Evolutionary conservation across 2,329 filamentous ascomycete species (phyloP).

Genomic region (Simplicillium aogashimaense): DNA sequence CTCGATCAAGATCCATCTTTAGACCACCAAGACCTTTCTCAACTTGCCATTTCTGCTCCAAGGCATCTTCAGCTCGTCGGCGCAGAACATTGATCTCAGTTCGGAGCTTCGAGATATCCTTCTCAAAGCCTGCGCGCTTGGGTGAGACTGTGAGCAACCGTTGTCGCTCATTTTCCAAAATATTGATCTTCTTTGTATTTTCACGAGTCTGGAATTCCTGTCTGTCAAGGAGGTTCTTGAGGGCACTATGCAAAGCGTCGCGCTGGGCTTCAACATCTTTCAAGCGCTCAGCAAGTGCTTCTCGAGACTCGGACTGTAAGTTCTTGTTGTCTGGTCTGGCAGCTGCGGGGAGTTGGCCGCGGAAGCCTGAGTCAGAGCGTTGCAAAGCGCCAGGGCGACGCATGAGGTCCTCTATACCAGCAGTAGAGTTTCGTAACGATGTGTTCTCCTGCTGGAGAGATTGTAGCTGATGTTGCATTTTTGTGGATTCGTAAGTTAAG

Average conservation of each 20-base stretch:
- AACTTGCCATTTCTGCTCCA: slow-evolving; percentile 93
- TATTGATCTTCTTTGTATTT: slow-evolving; percentile 68
- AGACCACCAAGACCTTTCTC: slow-evolving; percentile 81
- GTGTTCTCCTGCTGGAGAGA: slow-evolving; percentile 58
- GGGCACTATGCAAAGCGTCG: slow-evolving; percentile 79
- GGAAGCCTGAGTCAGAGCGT: slow-evolving; percentile 55
- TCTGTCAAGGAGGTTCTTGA: slow-evolving; percentile 76
- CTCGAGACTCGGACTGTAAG: slow-evolving; percentile 45
- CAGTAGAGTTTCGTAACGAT: slow-evolving; percentile 35
- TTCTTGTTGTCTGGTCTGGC: slow-evolving; percentile 53
- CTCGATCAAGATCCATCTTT: slow-evolving; percentile 94
- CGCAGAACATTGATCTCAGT: slow-evolving; percentile 79
- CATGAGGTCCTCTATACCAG: slow-evolving; percentile 11
- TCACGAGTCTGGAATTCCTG: slow-evolving; percentile 79
- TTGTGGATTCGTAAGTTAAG: slow-evolving; percentile 68
- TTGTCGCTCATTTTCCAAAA: slow-evolving; percentile 70
- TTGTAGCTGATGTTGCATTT: slow-evolving; percentile 80
- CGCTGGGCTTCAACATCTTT: slow-evolving; percentile 92
- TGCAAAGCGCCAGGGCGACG: slow-evolving; percentile 38
- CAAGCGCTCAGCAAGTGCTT: slow-evolving; percentile 65
- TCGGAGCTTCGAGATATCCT: slow-evolving; percentile 69
- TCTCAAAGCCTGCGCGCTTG: slow-evolving; percentile 69
- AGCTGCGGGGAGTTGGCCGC: slow-evolving; percentile 30
- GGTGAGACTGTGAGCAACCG: slow-evolving; percentile 60
- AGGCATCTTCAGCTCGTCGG: slow-evolving; percentile 80